Evolutionary conservation across 2,329 filamentous ascomycete genomes (phyloP), one percentile per base, ranked within the genome.

Genomic region (Botrytis medusae): DNA sequence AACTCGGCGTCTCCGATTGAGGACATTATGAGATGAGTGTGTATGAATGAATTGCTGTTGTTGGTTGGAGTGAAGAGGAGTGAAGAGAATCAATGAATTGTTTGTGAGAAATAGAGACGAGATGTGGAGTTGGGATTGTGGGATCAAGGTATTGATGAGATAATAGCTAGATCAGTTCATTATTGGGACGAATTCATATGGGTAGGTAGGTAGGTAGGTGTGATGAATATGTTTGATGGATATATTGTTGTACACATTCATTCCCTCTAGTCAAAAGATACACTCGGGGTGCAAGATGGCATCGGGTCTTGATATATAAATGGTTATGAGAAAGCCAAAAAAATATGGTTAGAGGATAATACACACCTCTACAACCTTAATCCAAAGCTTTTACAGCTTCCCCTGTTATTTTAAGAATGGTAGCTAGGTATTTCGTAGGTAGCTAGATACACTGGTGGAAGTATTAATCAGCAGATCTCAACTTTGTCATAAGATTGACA

Each of bases 21-120:
- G 12, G 70, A 32, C 70, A 67, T 72, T n/a, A 12, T 57, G 61
- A 46, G 48, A 57, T 68, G 34, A 57, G 20, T 25, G 14, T 9
- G 37, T 7, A 9, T 37, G 37, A 9, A 8, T n/a, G 37, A 12
- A 29, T 40, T 16, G 59, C 32, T 40, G 44, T 9, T n/a, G n/a
- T 18, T 57, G 51, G 18, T 18, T 57, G n/a, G 14, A 29, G 51
- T 18, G 5, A n/a, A 51, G 48, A 1, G 22, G 34, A 25, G 14
- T 25, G 22, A n/a, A 51, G 46, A 16, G 25, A 42, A 14, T 34
- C n/a, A 22, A 59, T 44, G n/a, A 2, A 34, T 57, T 34, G 20
- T 37, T 51, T 51, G 60, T n/a, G 16, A 34, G 25, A 57, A 46
- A 40, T 59, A 7, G 44, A 32, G 44, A 65, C 22, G 51, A 14